These are phyloP conservation scores for Nelumbo lutea DNA, from an alignment of 164 flowering plant species.

Conservation along the genomic window DNA sequence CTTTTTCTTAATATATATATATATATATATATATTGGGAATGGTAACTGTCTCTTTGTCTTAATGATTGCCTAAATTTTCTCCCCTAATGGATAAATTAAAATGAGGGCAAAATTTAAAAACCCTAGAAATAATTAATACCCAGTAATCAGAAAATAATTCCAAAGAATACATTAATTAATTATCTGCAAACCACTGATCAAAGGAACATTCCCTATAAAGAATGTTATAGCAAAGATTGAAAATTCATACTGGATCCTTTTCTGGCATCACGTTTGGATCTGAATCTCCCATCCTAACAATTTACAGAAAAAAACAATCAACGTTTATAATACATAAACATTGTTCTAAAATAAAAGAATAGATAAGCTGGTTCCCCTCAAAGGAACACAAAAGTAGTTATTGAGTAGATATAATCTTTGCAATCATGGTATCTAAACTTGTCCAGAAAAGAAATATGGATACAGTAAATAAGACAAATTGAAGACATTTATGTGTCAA, in stretches of 20 bases:
- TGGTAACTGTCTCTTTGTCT: too few relatives aligned
- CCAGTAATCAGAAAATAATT: neutral
- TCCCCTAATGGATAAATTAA: too few relatives aligned
- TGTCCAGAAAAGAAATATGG: too few relatives aligned
- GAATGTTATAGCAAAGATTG: conserved; percentile 1
- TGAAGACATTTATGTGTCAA: too few relatives aligned
- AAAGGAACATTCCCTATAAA: neutral
- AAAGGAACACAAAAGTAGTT: neutral
- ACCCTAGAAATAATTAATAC: too few relatives aligned
- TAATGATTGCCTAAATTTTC: too few relatives aligned
- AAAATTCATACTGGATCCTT: conserved; percentile 72
- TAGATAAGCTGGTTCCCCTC: neutral
- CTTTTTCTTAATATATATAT: too few relatives aligned
- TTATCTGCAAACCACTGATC: neutral
- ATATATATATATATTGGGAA: too few relatives aligned
- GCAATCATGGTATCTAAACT: too few relatives aligned
- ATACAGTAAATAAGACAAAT: too few relatives aligned
- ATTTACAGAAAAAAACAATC: conserved; percentile 29
- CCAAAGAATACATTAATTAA: neutral
- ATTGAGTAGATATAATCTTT: too few relatives aligned
- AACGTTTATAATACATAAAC: conserved; percentile 1
- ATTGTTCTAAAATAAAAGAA: neutral
- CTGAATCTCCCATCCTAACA: conserved; percentile 92
- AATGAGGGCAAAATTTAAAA: too few relatives aligned
- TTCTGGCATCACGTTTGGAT: conserved; percentile 89